Evolutionary conservation across 73 alveolate species (phyloP).

Genomic region (Effrenium voratum): DNA sequence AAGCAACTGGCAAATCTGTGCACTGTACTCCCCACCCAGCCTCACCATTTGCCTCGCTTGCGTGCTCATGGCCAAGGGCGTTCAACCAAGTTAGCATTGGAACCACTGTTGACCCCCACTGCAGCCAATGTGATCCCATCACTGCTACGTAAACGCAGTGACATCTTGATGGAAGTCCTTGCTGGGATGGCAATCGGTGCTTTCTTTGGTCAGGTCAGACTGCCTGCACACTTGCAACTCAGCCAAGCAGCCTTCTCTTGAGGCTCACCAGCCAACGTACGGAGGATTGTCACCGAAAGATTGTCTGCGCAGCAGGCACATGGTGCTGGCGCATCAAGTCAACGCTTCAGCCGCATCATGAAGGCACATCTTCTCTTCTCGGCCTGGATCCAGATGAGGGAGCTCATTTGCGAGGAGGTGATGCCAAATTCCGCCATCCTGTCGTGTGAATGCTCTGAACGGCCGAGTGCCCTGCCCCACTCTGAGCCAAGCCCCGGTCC

Average conservation of each 20-base stretch:
- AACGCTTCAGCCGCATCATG: neutral
- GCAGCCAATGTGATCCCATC: no score
- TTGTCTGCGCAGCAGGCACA: neutral
- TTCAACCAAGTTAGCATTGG: no score
- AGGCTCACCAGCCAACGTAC: conserved; percentile 39
- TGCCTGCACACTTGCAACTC: no score
- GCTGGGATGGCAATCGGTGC: no score
- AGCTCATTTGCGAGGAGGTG: conserved; percentile 74
- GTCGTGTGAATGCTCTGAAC: neutral
- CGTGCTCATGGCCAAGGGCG: no score
- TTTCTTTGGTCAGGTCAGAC: no score
- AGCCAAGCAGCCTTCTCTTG: conserved; percentile 27
- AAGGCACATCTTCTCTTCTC: neutral
- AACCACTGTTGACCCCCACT: no score
- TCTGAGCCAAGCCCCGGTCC: neutral
- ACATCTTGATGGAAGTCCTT: no score
- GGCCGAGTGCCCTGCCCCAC: neutral
- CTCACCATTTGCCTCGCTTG: no score
- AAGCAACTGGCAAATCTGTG: no score
- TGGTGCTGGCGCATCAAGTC: neutral
- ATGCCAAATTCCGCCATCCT: conserved; percentile 92
- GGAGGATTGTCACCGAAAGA: conserved; percentile 26
- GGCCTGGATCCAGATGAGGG: conserved; percentile 65
- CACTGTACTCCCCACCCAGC: no score
- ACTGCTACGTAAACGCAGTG: no score